Base-by-base conservation (phyloP, 2,329 filamentous ascomycete genomes). In the Sarocladiaceae sp. region DNA sequence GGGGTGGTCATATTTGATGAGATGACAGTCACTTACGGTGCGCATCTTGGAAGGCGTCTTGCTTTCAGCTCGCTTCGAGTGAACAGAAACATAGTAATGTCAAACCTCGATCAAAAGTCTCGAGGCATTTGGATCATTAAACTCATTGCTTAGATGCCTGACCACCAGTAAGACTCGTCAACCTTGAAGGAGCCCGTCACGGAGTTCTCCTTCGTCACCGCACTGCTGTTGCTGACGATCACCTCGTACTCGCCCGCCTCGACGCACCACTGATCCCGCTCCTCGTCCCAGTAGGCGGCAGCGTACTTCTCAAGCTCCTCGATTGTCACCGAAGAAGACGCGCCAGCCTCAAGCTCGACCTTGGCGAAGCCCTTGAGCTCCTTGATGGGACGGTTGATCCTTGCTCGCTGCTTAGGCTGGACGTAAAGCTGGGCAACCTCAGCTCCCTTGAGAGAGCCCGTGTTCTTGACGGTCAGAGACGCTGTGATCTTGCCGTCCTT, bases 241-340 rank as follows among this genome's bases (percentile, higher is more conserved):
- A 87, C 69, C 46, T 74, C 73, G 57, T 87, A 88, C 39, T 67
- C 66, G 23, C 83, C 85, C 56, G 72, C 72, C 64, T 86, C 82
- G 2, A 74, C 74, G 16, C 76, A 73, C 83, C 83, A 89, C 54
- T 78, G 68, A 45, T 74, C 69, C 49, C 76, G 67, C 50, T 76
- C 72, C 64, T 88, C 84, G 52, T 87, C 82, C 70, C 80, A 88
- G 64, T 82, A 88, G 44, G 78, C 77, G 0, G 78, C 74, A 0
- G 78, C 80, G 45, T 85, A 80, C 63, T 84, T 86, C 55, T 75
- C 75, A 48, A 75, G 57, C 40, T 81, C 62, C 3, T 66, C 63
- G 6, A 89, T 67, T n/a, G 70, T 65, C 2, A 80, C 76, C 6
- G 53, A 66, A 63, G 76, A 73, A 34, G 65, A 71, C 63, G 83